Evolutionary conservation across 352 stramenopile genomes (phyloP).

Genomic region (Phytophthora pistaciae): DNA sequence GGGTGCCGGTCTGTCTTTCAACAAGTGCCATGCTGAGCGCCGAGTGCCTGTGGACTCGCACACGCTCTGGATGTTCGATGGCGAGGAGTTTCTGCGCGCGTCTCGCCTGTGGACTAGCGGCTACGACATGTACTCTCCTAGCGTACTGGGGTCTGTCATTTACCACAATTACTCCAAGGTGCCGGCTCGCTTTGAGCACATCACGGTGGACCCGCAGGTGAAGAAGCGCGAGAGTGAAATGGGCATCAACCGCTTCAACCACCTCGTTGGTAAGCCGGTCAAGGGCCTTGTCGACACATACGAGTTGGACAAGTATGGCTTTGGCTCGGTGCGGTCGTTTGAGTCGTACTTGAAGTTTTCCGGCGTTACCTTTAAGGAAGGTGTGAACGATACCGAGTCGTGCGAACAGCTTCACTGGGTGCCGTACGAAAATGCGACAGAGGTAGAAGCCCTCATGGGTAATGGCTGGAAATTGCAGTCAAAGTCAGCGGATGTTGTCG

Average conservation of each 20-base stretch:
- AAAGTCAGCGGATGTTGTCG: background rate
- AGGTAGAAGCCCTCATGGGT: conserved; percentile 59
- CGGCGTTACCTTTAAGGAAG: conserved; percentile 56
- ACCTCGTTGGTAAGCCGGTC: conserved; percentile 64
- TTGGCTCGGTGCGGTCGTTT: conserved; percentile 64
- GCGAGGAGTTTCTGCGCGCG: conserved; percentile 73
- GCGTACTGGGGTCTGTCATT: conserved; percentile 60
- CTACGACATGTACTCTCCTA: conserved; percentile 81
- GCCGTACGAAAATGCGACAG: conserved; percentile 61
- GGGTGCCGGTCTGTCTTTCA: conserved; percentile 84
- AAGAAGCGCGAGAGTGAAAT: conserved; percentile 65
- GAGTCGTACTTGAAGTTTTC: conserved; percentile 70
- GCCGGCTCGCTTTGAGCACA: conserved; percentile 65
- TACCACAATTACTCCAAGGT: conserved; percentile 86
- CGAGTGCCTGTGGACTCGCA: conserved; percentile 81
- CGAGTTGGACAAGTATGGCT: conserved; percentile 70
- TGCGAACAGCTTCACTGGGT: conserved; percentile 81
- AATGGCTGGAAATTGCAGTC: conserved; percentile 57
- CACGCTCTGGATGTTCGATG: conserved; percentile 84
- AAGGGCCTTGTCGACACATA: conserved; percentile 66
- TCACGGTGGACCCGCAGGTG: conserved; percentile 51
- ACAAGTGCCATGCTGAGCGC: conserved; percentile 86
- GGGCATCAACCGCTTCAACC: conserved; percentile 64
- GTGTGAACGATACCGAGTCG: conserved; percentile 63
- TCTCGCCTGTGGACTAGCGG: conserved; percentile 71